Evolutionary conservation across 177 flowering plant genomes (phyloP).

Genomic region (Telopea speciosissima): DNA sequence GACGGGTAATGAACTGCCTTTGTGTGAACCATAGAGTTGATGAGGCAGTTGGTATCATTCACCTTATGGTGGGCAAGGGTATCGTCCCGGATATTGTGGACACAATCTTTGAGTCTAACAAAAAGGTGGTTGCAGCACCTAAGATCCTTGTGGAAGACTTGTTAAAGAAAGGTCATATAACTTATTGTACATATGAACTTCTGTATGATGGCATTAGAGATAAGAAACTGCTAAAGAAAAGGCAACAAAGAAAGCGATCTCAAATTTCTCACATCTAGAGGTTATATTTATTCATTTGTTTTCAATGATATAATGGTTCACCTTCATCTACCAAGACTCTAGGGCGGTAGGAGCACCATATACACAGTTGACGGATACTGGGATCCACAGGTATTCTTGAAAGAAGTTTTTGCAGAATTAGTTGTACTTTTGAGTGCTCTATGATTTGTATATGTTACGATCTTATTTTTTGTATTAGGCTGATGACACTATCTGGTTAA

Average conservation of each 20-base stretch:
- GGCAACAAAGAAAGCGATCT: slow-evolving; percentile 3
- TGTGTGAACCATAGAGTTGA: slow-evolving; percentile 50
- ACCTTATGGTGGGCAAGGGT: slow-evolving; percentile 63
- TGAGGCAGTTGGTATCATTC: slow-evolving; percentile 68
- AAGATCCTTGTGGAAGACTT: slow-evolving; percentile 82
- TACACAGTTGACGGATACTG: background rate
- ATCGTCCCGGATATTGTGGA: slow-evolving; percentile 74
- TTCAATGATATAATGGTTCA: background rate
- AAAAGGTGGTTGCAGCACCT: slow-evolving; percentile 75
- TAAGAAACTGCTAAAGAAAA: slow-evolving; percentile 47
- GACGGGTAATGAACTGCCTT: slow-evolving; percentile 71
- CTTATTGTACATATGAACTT: slow-evolving; percentile 66
- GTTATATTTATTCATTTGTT: background rate
- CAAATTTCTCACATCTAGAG: background rate
- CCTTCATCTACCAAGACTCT: background rate
- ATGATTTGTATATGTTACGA: background rate
- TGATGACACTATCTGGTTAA: no score
- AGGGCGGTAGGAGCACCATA: background rate
- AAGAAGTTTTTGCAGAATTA: background rate
- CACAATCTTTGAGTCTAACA: slow-evolving; percentile 69
- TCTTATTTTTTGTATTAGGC: background rate
- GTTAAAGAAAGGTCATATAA: slow-evolving; percentile 65
- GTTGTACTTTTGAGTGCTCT: background rate
- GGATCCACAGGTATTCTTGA: background rate
- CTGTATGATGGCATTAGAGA: slow-evolving; percentile 72